Conservation (phyloP, 75 land plant genomes). For the Chamaecyparis obtusa region DNA sequence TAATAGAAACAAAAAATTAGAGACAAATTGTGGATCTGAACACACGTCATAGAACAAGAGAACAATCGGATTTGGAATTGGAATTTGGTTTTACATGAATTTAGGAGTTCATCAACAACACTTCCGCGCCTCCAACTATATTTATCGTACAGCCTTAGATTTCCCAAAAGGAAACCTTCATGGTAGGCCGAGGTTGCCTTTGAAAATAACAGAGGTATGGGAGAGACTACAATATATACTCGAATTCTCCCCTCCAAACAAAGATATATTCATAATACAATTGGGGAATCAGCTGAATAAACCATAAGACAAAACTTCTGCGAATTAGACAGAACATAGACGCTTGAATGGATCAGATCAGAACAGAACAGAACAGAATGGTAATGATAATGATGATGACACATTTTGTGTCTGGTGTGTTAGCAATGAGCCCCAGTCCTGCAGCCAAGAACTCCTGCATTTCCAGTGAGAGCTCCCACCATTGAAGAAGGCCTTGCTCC, state of each 20-base stretch:
- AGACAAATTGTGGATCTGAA: too few species aligned
- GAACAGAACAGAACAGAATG: too few species aligned
- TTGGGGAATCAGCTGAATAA: neutral
- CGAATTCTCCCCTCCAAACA: neutral
- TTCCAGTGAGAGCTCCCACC: conserved; percentile 39
- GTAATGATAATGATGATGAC: too few species aligned
- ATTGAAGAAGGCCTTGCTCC: conserved; percentile 48
- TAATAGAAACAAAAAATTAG: too few species aligned
- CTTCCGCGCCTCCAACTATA: neutral
- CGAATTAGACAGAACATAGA: neutral
- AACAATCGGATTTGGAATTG: too few species aligned
- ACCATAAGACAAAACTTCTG: neutral
- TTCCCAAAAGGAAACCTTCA: neutral
- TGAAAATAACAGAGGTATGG: neutral
- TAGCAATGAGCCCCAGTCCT: neutral
- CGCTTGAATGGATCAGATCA: neutral
- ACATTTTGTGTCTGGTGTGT: neutral
- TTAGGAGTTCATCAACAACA: neutral
- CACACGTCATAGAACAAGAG: too few species aligned
- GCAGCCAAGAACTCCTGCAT: conserved; percentile 49
- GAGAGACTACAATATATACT: neutral
- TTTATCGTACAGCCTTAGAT: neutral
- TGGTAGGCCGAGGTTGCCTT: neutral
- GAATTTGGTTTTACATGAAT: too few species aligned
- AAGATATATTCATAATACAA: neutral